Conservation (phyloP, 805 yeast species). For the Starmerella cellae region DNA sequence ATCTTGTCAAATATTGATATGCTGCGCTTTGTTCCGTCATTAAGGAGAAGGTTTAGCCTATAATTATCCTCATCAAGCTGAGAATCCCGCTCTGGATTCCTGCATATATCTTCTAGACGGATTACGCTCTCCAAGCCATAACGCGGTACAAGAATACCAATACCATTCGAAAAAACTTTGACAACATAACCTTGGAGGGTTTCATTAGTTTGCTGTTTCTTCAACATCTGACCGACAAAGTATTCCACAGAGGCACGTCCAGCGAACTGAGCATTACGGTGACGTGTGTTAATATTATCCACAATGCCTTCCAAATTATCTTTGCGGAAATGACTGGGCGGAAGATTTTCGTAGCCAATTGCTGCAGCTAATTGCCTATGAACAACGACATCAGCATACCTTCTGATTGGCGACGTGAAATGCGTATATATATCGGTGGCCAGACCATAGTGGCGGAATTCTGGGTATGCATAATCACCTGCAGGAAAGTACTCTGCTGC, state of each 20-base stretch:
- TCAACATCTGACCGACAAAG: slow-evolving; percentile 95
- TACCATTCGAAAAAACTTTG: slow-evolving; percentile 85
- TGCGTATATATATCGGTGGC: slow-evolving; percentile 97
- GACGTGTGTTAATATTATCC: slow-evolving; percentile 80
- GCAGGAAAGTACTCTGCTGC: slow-evolving; percentile 96
- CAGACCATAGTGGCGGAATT: slow-evolving; percentile 89
- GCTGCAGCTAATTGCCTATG: slow-evolving; percentile 98
- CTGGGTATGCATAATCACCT: slow-evolving; percentile 79
- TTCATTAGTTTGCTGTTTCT: slow-evolving; percentile 62
- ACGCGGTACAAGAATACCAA: slow-evolving; percentile 86
- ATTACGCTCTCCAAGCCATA: slow-evolving; percentile 93
- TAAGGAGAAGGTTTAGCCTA: slow-evolving; percentile 43
- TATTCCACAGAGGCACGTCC: slow-evolving; percentile 97
- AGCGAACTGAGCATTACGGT: slow-evolving; percentile 96
- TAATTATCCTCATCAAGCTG: slow-evolving; percentile 64
- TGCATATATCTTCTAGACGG: slow-evolving; percentile 58
- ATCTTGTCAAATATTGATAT: slow-evolving; percentile 75
- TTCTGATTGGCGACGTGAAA: slow-evolving; percentile 94
- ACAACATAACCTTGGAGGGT: slow-evolving; percentile 67
- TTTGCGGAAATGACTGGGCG: slow-evolving; percentile 74
- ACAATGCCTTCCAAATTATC: slow-evolving; percentile 78
- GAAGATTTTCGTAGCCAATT: slow-evolving; percentile 78
- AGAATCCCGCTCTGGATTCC: slow-evolving; percentile 40
- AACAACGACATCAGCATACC: slow-evolving; percentile 95
- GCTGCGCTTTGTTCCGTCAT: slow-evolving; percentile 33